phyloP scores from a whole-genome alignment of 2,329 filamentous ascomycete genomes.

The Sporothrix brasiliensis region DNA sequence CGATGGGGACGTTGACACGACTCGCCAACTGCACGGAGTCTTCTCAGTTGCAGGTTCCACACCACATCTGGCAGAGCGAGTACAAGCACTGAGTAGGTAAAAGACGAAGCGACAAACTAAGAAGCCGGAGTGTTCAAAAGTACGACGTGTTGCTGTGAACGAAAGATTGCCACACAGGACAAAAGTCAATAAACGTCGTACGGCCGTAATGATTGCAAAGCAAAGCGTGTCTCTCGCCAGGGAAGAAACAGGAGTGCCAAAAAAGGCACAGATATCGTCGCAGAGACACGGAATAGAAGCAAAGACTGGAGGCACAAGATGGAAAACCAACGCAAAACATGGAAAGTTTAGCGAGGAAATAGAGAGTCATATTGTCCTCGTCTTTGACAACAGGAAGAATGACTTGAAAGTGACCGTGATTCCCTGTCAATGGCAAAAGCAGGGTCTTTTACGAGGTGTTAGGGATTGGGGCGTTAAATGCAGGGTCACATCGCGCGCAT shows the following conservation, averaged over 20 bases:
- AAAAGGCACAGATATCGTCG: background rate
- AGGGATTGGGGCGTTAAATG: background rate
- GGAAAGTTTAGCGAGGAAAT: background rate
- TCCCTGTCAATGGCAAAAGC: too few relatives aligned
- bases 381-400: background rate
- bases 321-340: slow-evolving; percentile 25
- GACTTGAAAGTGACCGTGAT: too few relatives aligned
- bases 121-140: background rate
- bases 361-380: background rate
- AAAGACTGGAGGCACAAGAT: background rate
- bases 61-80: background rate
- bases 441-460: too few relatives aligned
- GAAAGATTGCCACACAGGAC: too few relatives aligned
- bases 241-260: background rate
- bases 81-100: background rate
- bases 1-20: background rate
- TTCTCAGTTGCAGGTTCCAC: background rate
- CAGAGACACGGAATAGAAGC: background rate
- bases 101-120: background rate
- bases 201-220: background rate
- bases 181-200: too few relatives aligned
- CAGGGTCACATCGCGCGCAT: slow-evolving; percentile 11
- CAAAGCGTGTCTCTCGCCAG: background rate
- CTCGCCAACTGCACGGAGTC: background rate
- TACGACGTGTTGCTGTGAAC: background rate